Percentiles rank a stretch among this genome's conserved stretches.
phyloP scores from a whole-genome alignment of 23 red algal genomes.

The Gracilaria caudata region DNA sequence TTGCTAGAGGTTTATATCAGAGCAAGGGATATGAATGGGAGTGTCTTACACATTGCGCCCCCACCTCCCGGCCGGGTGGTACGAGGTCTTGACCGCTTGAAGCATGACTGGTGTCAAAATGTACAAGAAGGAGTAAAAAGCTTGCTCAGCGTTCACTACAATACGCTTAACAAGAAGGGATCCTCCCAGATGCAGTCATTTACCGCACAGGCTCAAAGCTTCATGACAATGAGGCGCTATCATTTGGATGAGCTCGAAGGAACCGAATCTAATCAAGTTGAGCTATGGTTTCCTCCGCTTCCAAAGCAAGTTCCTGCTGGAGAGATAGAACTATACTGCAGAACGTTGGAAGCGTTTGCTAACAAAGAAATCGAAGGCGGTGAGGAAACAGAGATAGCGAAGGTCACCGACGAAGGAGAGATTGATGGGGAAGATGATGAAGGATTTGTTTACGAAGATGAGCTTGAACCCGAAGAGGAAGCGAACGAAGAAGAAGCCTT shows the following conservation, averaged over 20 bases:
- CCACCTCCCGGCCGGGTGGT: constrained; percentile 42
- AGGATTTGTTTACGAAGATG: constrained; percentile 48
- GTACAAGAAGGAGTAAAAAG: constrained; percentile 43
- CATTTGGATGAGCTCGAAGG: constrained; percentile 42
- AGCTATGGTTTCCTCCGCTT: constrained; percentile 80
- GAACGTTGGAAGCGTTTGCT: constrained; percentile 73
- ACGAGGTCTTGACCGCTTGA: constrained; percentile 54
- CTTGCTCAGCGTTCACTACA: constrained; percentile 48
- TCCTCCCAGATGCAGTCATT: constrained; percentile 44
- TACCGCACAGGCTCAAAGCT: constrained; percentile 42
- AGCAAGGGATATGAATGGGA: constrained; percentile 62
- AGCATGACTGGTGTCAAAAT: constrained; percentile 65
- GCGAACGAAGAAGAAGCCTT: constrained; percentile 23
- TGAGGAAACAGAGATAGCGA: constrained; percentile 51
- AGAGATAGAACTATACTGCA: constrained; percentile 64
- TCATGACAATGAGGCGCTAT: constrained; percentile 59
- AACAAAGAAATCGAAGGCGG: constrained; percentile 70
- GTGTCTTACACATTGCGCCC: constrained; percentile 36
- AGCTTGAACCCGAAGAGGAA: constrained; percentile 36
- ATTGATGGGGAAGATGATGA: constrained; percentile 31
- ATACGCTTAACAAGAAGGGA: constrained; percentile 44
- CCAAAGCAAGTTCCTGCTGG: constrained; percentile 40
- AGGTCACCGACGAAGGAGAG: constrained; percentile 51
- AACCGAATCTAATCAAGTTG: constrained; percentile 34
- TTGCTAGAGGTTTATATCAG: constrained; percentile 73